Evolutionary conservation across 805 yeast genomes (phyloP), one percentile per base, ranked within the genome.

Genomic region (Suhomyces sp.): DNA sequence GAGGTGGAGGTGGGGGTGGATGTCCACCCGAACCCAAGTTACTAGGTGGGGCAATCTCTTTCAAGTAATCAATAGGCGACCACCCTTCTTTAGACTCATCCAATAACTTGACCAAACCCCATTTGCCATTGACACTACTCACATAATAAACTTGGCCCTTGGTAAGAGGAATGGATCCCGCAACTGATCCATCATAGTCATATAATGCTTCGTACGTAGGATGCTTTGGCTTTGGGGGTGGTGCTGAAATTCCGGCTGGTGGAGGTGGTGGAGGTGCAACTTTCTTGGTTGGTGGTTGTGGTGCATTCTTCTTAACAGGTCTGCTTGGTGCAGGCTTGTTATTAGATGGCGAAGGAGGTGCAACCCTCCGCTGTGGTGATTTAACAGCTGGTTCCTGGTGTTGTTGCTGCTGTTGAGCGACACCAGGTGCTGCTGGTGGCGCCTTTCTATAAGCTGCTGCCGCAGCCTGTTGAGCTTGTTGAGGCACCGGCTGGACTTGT

Each of bases 31-130:
- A 52, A 10, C 56, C 59, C 7, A 49, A 41, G 25, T 39, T 45
- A 0, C 67, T 60, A 23, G 82, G 77, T 9, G 76, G 72, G 3
- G 60, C 75, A 44, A 76, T 74, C 41, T 76, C 78, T 14, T 70
- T 79, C 52, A 91, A 78, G 56, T 90, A 93, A n/a, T 90, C 85
- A 15, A 93, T 83, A 10, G 99, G 99, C 9, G 93, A 91, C 98
- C 98, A 93, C 4, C 99, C 99, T 57, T 88, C 93, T 38, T 68
- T 75, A 1, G 81, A 54, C 25, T 85, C 93, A 51, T 83, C 90
- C 42, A 82, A 57, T 21, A 78, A 70, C 56, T 83, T 84, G 7
- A 88, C 97, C 39, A 93, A 70, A 50, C 95, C 91, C 99, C 99
- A 93, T 12, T 96, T 96, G 43, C 86, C 90, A 29, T 81, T 79